A percentile compares a stretch with the other conserved stretches of the same genome.
phyloP scores from a whole-genome alignment of 2,329 filamentous ascomycete genomes.

The Hymenoscyphus infarciens region DNA sequence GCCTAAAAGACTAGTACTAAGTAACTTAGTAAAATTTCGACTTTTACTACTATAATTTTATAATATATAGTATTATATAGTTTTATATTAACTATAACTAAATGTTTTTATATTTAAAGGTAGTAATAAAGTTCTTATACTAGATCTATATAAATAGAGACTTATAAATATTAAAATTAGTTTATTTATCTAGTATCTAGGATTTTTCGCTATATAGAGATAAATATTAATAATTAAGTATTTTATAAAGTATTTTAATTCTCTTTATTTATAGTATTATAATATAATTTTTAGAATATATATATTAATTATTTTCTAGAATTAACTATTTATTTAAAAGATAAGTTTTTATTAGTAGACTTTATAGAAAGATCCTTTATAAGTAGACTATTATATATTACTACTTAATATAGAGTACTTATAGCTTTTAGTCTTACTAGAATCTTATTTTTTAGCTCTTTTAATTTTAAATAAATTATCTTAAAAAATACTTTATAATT shows the following conservation, averaged over 20 bases:
- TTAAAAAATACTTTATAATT: slow-evolving; percentile 14
- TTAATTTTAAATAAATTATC: slow-evolving; percentile 15
- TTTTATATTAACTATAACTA: too few species aligned
- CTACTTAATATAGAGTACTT: slow-evolving; percentile 14
- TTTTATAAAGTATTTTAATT: background rate
- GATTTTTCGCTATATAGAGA: too few species aligned
- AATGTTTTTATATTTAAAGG: too few species aligned
- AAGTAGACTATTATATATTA: slow-evolving; percentile 18
- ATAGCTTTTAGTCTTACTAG: slow-evolving; percentile 20
- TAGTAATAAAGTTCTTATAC: too few species aligned
- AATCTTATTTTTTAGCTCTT: slow-evolving; percentile 18
- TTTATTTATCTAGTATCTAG: too few species aligned
- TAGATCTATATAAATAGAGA: too few species aligned
- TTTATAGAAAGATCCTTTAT: slow-evolving; percentile 19
- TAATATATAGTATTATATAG: too few species aligned
- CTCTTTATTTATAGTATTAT: slow-evolving; percentile 5
- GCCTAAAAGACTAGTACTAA: too few species aligned
- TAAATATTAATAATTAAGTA: background rate
- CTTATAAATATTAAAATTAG: too few species aligned
- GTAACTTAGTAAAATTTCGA: too few species aligned
- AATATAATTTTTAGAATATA: slow-evolving; percentile 11
- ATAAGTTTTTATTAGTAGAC: slow-evolving; percentile 16
- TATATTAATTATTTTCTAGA: slow-evolving; percentile 14
- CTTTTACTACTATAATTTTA: too few species aligned
- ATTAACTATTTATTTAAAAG: slow-evolving; percentile 22